Evolutionary conservation across 2,329 filamentous ascomycete species (phyloP), one percentile per base, ranked within the genome.

Genomic region (Colletotrichum sansevieriae): DNA sequence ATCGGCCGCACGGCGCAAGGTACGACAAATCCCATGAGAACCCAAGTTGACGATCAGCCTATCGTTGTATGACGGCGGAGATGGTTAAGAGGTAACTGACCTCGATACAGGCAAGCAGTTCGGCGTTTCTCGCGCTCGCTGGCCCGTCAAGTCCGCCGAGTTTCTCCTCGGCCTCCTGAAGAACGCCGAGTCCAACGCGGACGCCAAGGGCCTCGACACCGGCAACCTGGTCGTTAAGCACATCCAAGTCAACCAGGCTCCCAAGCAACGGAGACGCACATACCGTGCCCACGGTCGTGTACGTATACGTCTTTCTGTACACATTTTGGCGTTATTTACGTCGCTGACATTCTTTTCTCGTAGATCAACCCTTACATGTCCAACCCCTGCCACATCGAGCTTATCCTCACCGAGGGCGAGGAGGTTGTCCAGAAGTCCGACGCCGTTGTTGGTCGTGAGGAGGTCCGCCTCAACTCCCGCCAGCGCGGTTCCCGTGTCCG

Each of bases 321-420:
- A 29, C 29, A 29, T 29, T 7, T 4, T 29, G 29, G 29, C 6
- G 1, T 8, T 9, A 7, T 25, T 25, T 25, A 22, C 2, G 11
- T 35, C 62, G 58, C 76, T 82, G 75, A 81, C 71, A 62, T 33
- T 47, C 62, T 29, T 29, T 29, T 8, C 37, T 11, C 37, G 47
- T 71, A 98, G 95, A 99, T 99, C 89, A 99, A 99, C 92, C 96
- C 96, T 74, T 99, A 98, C 91, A 98, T 99, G 97, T 98, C 95
- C 77, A 97, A 97, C 91, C 96, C 96, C 77, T 99, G 95, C 93
- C 96, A 99, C 92, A 97, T 99, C 85, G 97, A 99, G 89, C 88
- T 99, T 80, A 99, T 99, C 90, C 91, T 99, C 78, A 97, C 95
- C 81, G 97, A 99, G 90, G 94, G 89, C 79, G 92, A 97, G 81